These are phyloP conservation scores for Apophysomyces elegans DNA, from an alignment of 371 early-diverging fungal genomes.

Conservation along the genomic window DNA sequence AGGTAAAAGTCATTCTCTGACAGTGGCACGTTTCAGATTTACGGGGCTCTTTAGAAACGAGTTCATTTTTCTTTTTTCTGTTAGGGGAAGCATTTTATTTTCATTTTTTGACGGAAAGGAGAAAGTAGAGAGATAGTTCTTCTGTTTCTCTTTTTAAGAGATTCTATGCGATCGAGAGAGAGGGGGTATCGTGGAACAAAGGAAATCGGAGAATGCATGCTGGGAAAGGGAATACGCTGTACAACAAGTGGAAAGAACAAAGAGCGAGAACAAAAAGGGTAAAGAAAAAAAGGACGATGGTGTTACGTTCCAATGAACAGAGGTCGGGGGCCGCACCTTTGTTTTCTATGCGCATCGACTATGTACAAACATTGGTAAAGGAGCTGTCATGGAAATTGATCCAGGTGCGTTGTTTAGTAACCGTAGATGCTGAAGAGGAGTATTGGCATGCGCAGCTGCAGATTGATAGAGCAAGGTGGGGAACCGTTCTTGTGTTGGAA, in stretches of 20 bases:
- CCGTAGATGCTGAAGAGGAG: slow-evolving; percentile 28
- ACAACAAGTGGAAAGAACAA: slow-evolving; percentile 1
- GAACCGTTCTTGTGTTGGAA: slow-evolving; percentile 23
- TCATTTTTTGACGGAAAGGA: not conserved
- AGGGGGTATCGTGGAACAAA: slow-evolving; percentile 5
- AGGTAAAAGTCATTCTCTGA: not conserved
- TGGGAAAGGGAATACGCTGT: slow-evolving; percentile 8
- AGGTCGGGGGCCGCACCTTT: not conserved
- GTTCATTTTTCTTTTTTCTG: not conserved
- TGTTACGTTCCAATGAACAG: not conserved
- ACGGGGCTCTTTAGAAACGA: not conserved
- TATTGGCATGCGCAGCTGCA: slow-evolving; percentile 23
- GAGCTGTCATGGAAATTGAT: slow-evolving; percentile 22
- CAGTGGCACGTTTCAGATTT: slow-evolving; percentile 6
- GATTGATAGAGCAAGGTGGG: slow-evolving; percentile 26
- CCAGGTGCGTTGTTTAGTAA: slow-evolving; percentile 30
- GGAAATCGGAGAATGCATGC: not conserved
- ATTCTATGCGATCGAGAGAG: not conserved
- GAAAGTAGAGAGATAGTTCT: not conserved
- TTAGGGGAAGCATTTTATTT: slow-evolving; percentile 1
- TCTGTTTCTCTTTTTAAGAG: not conserved
- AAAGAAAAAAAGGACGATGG: not conserved
- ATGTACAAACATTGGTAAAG: slow-evolving; percentile 16
- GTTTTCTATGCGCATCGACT: slow-evolving; percentile 12
- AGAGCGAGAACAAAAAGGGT: not conserved